phyloP scores from a whole-genome alignment of 1,139 yeast genomes.

The Nakaseomyces kungkrabaensis region DNA sequence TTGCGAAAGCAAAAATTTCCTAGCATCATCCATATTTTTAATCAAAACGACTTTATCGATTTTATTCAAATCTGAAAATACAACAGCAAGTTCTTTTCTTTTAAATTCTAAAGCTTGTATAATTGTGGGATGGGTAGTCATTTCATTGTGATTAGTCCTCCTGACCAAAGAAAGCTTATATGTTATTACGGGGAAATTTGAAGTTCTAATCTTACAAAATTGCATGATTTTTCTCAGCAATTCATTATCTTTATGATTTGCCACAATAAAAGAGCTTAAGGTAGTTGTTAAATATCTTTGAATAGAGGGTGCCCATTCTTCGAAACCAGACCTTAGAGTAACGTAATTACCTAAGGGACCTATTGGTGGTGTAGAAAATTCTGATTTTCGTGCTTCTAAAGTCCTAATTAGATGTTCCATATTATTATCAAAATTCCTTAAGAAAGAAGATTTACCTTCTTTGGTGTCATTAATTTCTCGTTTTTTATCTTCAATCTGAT shows the following conservation, averaged over 20 bases:
- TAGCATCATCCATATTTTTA: constrained; percentile 44
- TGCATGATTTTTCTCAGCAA: constrained; percentile 38
- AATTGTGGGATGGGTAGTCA: constrained; percentile 33
- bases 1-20: constrained; percentile 31
- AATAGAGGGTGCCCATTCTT: constrained; percentile 53
- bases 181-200: constrained; percentile 37
- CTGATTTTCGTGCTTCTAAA: constrained; percentile 30
- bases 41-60: constrained; percentile 54
- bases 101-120: constrained; percentile 51
- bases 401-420: constrained; percentile 36
- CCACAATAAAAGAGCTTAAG: constrained; percentile 59
- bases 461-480: constrained; percentile 13
- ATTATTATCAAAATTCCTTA: constrained; percentile 39
- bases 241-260: constrained; percentile 50
- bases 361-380: constrained; percentile 45
- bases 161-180: constrained; percentile 36
- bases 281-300: constrained; percentile 43
- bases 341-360: constrained; percentile 76
- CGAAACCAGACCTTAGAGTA: constrained; percentile 43
- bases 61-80: constrained; percentile 54
- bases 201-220: constrained; percentile 22
- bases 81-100: constrained; percentile 45
- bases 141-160: not conserved
- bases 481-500: constrained; percentile 10
- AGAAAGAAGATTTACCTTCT: constrained; percentile 18